Percentiles rank a stretch among this genome's conserved stretches.
phyloP scores from a whole-genome alignment of 1,284 basidiomycete genomes.

The Rhodotorula sp. region DNA sequence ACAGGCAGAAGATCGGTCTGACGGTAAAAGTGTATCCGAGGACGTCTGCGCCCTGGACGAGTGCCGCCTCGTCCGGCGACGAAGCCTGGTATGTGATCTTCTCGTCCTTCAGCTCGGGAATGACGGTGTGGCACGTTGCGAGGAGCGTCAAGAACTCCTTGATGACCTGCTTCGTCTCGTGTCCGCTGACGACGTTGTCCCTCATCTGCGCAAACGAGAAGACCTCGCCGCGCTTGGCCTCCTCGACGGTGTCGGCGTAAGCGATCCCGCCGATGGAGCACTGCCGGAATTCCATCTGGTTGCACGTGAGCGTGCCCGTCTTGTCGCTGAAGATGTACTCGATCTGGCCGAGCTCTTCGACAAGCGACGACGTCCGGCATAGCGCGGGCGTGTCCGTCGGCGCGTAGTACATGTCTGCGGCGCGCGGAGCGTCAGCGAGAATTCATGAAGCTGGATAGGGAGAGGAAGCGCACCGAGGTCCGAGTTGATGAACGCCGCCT shows the following conservation, averaged over 20 bases:
- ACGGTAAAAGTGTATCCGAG: slow-evolving; percentile 94
- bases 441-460: slow-evolving; percentile 63
- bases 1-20: slow-evolving; percentile 47
- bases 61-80: slow-evolving; percentile 95
- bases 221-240: slow-evolving; percentile 66
- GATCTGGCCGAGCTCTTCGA: slow-evolving; percentile 98
- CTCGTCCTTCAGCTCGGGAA: slow-evolving; percentile 88
- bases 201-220: slow-evolving; percentile 52
- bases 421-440: neutral
- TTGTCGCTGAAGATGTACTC: slow-evolving; percentile 99
- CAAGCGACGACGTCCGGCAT: slow-evolving; percentile 93
- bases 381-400: slow-evolving; percentile 93
- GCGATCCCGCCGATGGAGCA: slow-evolving; percentile 85
- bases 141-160: slow-evolving; percentile 87
- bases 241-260: slow-evolving; percentile 87
- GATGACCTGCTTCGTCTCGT: slow-evolving; percentile 60
- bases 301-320: slow-evolving; percentile 93
- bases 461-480: slow-evolving; percentile 56
- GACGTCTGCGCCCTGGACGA: slow-evolving; percentile 90
- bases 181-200: slow-evolving; percentile 49
- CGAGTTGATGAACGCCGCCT: slow-evolving; percentile 94
- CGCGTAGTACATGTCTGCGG: slow-evolving; percentile 71
- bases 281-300: slow-evolving; percentile 96
- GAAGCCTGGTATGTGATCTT: slow-evolving; percentile 82
- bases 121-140: slow-evolving; percentile 97